phyloP scores from a whole-genome alignment of 2,329 filamentous ascomycete species.

The Cytospora leucostoma region DNA sequence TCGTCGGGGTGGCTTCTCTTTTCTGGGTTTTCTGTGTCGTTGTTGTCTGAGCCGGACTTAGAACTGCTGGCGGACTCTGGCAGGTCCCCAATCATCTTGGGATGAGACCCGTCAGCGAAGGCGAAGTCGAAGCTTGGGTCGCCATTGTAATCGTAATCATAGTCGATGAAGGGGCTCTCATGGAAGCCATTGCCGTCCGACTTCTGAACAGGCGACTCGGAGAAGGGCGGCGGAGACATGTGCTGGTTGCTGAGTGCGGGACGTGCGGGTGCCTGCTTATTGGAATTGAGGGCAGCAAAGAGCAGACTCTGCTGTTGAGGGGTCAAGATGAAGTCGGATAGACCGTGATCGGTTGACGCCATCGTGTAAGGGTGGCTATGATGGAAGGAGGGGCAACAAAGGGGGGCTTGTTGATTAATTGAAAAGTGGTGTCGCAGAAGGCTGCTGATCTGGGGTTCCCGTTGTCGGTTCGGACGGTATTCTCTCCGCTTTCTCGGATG shows the following conservation, averaged over 20 bases:
- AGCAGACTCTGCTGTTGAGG: conserved; percentile 76
- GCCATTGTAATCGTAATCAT: conserved; percentile 73
- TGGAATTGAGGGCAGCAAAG: conserved; percentile 74
- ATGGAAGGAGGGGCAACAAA: conserved; percentile 6
- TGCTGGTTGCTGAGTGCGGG: conserved; percentile 43
- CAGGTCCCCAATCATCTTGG: conserved; percentile 75
- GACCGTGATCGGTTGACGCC: conserved; percentile 53
- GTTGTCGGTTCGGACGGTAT: conserved; percentile 6
- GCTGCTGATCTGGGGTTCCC: background rate
- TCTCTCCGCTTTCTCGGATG: conserved; percentile 14
- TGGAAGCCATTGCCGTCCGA: conserved; percentile 57
- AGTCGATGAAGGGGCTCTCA: conserved; percentile 82
- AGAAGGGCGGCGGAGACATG: conserved; percentile 51
- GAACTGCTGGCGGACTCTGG: conserved; percentile 51
- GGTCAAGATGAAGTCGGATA: conserved; percentile 67
- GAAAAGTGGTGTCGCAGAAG: conserved; percentile 4
- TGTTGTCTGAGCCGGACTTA: conserved; percentile 57
- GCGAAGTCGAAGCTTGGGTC: conserved; percentile 79
- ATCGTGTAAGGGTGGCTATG: conserved; percentile 40
- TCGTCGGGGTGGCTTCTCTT: conserved; percentile 75
- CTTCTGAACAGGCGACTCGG: conserved; percentile 50
- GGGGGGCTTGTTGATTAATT: background rate
- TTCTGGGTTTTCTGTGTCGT: conserved; percentile 66
- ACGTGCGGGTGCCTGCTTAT: conserved; percentile 48
- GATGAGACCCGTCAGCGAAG: conserved; percentile 52